phyloP scores from a whole-genome alignment of 495 filamentous ascomycete genomes.

The Diplogelasinospora grovesii region DNA sequence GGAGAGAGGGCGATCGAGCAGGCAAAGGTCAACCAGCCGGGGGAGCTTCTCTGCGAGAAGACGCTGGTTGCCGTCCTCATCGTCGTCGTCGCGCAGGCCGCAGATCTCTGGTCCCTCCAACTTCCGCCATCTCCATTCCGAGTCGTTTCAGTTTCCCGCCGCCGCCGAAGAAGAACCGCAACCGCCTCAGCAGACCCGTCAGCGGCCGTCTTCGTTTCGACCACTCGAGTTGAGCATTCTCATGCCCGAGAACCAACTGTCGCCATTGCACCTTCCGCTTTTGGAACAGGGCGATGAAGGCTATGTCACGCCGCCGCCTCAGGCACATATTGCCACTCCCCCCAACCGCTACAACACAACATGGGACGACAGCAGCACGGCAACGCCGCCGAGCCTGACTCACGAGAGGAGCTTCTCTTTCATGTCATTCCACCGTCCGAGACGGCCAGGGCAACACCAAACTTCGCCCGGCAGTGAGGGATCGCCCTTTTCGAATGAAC shows the following conservation, averaged over 20 bases:
- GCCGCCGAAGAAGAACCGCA: conserved; percentile 9
- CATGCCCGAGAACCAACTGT: conserved; percentile 56
- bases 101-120: conserved; percentile 43
- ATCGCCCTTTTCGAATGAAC: no score
- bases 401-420: conserved; percentile 41
- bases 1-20: conserved; percentile 28
- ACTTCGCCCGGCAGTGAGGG: no score
- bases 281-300: conserved; percentile 30
- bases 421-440: conserved; percentile 40
- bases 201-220: conserved; percentile 41
- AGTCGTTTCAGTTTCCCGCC: conserved; percentile 38
- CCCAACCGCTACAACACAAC: conserved; percentile 23
- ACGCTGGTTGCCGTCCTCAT: conserved; percentile 26
- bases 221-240: conserved; percentile 75
- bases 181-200: conserved; percentile 10
- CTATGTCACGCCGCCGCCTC: conserved; percentile 36
- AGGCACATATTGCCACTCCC: conserved; percentile 28
- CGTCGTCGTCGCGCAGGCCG: conserved; percentile 34
- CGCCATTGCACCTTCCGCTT: conserved; percentile 52
- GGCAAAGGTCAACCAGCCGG: conserved; percentile 24
- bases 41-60: conserved; percentile 28
- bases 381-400: no score
- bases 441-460: no score
- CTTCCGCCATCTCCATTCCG: conserved; percentile 44
- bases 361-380: conserved; percentile 27